These are phyloP conservation scores for Aspergillus olivimuriae DNA, from an alignment of 495 filamentous ascomycete species.

Conservation along the genomic window DNA sequence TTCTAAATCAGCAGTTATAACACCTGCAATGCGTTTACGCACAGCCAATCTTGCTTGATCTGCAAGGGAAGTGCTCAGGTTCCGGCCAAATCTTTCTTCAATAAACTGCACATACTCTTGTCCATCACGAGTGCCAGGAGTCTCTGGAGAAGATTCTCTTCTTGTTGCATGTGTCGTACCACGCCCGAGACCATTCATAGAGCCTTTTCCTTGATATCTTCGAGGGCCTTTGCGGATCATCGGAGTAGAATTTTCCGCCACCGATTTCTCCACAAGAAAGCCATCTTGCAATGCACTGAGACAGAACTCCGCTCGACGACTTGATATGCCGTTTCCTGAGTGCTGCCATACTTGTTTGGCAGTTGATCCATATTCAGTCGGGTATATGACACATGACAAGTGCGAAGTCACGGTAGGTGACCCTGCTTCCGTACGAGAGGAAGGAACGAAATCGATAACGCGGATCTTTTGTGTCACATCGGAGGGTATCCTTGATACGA, in stretches of 20 bases:
- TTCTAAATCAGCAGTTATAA: conserved; percentile 67
- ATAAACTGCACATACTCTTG: conserved; percentile 76
- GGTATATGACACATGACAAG: conserved; percentile 70
- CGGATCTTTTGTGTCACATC: conserved; percentile 45
- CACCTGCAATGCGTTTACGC: conserved; percentile 79
- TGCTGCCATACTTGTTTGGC: conserved; percentile 97
- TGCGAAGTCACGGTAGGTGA: conserved; percentile 35
- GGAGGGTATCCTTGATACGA: conserved; percentile 49
- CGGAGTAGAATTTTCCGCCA: conserved; percentile 25
- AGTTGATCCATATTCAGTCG: conserved; percentile 53
- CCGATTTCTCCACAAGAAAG: conserved; percentile 45
- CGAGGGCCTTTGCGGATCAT: conserved; percentile 58
- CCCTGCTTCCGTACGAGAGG: conserved; percentile 31
- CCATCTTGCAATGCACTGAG: conserved; percentile 65
- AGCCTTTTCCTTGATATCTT: conserved; percentile 61
- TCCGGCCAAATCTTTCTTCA: conserved; percentile 91
- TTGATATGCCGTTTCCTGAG: conserved; percentile 89
- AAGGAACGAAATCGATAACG: conserved; percentile 59
- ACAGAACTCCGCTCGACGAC: conserved; percentile 86
- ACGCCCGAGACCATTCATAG: conserved; percentile 23
- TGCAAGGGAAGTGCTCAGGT: conserved; percentile 71
- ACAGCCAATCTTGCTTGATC: conserved; percentile 81
- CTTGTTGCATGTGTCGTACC: conserved; percentile 4
- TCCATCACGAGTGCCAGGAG: conserved; percentile 31
- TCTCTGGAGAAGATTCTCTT: conserved; percentile 5